A percentile compares a stretch with the other conserved stretches of the same genome.
These are phyloP conservation scores for Solanum appendiculatum DNA, from an alignment of 257 asterid species.

Conservation along the genomic window DNA sequence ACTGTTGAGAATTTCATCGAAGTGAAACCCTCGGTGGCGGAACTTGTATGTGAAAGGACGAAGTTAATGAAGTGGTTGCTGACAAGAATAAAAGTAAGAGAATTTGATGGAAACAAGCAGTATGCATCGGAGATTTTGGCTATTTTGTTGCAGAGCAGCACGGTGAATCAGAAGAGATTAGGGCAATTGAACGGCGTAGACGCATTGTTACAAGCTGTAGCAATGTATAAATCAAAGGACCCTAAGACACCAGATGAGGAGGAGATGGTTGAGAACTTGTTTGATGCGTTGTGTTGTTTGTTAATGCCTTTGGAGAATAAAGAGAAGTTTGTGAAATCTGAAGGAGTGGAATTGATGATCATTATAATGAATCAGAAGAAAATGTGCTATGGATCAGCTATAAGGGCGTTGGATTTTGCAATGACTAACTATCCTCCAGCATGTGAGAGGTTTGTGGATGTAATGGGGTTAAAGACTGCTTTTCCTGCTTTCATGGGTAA, in stretches of 20 bases:
- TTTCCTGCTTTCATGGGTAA: conserved; percentile 99
- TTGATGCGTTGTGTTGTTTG: conserved; percentile 83
- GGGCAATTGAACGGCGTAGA: conserved; percentile 98
- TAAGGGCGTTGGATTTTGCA: conserved; percentile 83
- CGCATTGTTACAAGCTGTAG: conserved; percentile 88
- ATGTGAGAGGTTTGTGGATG: conserved; percentile 95
- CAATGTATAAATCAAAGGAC: conserved; percentile 87
- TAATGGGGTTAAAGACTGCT: conserved; percentile 94
- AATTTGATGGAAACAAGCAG: conserved; percentile 89
- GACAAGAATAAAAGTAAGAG: conserved; percentile 70
- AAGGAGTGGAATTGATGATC: conserved; percentile 97
- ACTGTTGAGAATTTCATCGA: conserved; percentile 83
- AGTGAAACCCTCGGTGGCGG: conserved; percentile 75
- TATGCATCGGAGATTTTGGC: conserved; percentile 94
- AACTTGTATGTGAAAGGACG: conserved; percentile 90
- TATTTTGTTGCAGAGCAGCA: conserved; percentile 76
- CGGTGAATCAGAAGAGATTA: conserved; percentile 71
- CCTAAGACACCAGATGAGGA: conserved; percentile 92
- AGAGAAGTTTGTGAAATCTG: conserved; percentile 94
- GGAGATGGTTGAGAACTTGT: conserved; percentile 97
- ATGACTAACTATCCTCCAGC: conserved; percentile 97
- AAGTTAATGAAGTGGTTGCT: conserved; percentile 91
- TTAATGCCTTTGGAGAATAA: conserved; percentile 97
- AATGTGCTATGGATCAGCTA: conserved; percentile 84
- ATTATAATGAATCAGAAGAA: conserved; percentile 98